Conservation (phyloP, 2,329 filamentous ascomycete species). For the Sarocladiaceae sp. region DNA sequence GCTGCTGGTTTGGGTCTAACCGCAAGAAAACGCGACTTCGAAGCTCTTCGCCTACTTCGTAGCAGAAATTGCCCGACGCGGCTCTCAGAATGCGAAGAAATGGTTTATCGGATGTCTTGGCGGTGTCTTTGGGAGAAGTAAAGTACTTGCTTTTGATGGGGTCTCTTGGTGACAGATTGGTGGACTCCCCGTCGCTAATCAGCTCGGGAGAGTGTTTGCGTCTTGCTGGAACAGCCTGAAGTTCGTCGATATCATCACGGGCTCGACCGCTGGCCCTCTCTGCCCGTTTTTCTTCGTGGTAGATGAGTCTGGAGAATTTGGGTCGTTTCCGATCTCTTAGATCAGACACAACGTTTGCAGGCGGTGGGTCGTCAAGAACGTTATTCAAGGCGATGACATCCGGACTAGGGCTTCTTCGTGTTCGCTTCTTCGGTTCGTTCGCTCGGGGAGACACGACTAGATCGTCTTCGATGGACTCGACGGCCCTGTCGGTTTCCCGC, state of each 20-base stretch:
- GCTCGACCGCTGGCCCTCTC: not conserved
- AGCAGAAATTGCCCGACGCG: not conserved
- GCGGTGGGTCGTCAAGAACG: slow-evolving; percentile 13
- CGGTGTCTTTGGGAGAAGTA: no score
- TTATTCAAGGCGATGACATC: slow-evolving; percentile 14
- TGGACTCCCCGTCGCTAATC: no score
- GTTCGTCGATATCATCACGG: slow-evolving; percentile 19
- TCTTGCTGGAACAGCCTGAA: slow-evolving; percentile 12
- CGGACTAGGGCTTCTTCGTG: slow-evolving; percentile 15
- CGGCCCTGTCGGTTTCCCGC: not conserved
- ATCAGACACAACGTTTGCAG: slow-evolving; percentile 19
- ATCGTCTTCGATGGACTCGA: not conserved
- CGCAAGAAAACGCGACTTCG: not conserved
- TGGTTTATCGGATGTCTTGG: no score
- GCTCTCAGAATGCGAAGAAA: no score
- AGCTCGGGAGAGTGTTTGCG: not conserved
- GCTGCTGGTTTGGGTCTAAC: no score
- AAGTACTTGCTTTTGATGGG: no score
- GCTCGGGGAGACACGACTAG: not conserved
- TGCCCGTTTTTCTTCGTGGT: not conserved
- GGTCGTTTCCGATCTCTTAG: not conserved
- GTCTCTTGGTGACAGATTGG: no score
- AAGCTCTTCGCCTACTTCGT: not conserved
- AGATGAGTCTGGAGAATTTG: slow-evolving; percentile 7
- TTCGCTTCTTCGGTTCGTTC: not conserved